Conservation (phyloP, 2,329 filamentous ascomycete genomes). For the Fusarium sp. region DNA sequence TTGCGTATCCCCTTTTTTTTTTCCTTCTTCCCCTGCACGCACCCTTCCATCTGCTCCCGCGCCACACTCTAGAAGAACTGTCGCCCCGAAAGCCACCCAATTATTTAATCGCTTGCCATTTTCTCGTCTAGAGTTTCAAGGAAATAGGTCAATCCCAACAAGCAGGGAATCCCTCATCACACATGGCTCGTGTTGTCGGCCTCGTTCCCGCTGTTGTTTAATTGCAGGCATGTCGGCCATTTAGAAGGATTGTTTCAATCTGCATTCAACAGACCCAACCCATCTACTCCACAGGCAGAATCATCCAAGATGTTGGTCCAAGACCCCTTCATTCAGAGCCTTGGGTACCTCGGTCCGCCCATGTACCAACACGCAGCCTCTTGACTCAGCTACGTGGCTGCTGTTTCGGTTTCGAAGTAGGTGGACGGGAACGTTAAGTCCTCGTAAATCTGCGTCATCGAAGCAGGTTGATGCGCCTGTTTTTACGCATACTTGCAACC, state of each 20-base stretch:
- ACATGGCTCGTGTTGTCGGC: constrained; percentile 10
- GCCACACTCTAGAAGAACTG: constrained; percentile 33
- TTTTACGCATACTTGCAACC: not conserved
- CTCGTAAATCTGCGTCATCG: constrained; percentile 9
- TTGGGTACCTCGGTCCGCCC: not conserved
- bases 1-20: constrained; percentile 41
- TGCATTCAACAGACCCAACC: not conserved
- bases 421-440: constrained; percentile 12
- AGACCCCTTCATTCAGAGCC: not conserved
- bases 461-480: constrained; percentile 8
- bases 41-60: constrained; percentile 20
- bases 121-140: constrained; percentile 10
- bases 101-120: constrained; percentile 3
- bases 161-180: constrained; percentile 21
- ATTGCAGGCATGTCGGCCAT: constrained; percentile 25
- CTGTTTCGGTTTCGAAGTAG: constrained; percentile 20
- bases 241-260: constrained; percentile 8
- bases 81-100: constrained; percentile 3
- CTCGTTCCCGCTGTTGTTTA: constrained; percentile 18
- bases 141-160: constrained; percentile 14
- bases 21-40: not conserved
- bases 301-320: not conserved
- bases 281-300: not conserved
- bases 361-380: not conserved
- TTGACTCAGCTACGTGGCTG: constrained; percentile 17